Conservation (phyloP, 805 yeast species). For the Maudiozyma saulgeensis region DNA sequence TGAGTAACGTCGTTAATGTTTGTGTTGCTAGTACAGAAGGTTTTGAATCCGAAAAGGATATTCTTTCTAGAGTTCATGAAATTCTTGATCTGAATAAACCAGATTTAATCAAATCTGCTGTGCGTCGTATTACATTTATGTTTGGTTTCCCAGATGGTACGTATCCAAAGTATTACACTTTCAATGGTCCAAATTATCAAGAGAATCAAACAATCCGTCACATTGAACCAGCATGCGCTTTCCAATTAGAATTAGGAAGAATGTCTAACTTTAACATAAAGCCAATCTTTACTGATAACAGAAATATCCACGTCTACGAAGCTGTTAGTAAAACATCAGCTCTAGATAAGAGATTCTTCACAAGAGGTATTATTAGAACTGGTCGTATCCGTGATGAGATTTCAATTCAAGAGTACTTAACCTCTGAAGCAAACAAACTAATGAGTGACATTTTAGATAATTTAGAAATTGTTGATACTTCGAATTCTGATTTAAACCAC, state of each 20-base stretch:
- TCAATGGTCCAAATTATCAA: constrained; percentile 73
- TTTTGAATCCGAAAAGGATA: constrained; percentile 57
- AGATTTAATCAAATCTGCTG: constrained; percentile 57
- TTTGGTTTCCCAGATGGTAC: constrained; percentile 75
- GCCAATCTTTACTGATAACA: constrained; percentile 91
- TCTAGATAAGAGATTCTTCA: constrained; percentile 89
- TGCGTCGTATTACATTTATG: constrained; percentile 90
- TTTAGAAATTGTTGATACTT: constrained; percentile 84
- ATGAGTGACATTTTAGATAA: constrained; percentile 95
- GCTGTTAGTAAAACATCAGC: constrained; percentile 91
- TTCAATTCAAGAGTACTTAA: constrained; percentile 84
- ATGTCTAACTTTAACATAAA: constrained; percentile 89
- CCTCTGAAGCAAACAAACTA: constrained; percentile 91
- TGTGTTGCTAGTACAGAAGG: constrained; percentile 69
- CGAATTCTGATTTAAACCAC: constrained; percentile 92
- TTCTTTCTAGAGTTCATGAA: constrained; percentile 53
- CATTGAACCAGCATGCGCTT: constrained; percentile 96
- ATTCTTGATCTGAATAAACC: constrained; percentile 59
- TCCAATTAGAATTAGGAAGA: constrained; percentile 91
- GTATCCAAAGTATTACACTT: constrained; percentile 93
- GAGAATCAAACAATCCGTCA: constrained; percentile 95
- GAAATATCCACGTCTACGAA: constrained; percentile 95
- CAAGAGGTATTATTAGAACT: constrained; percentile 94
- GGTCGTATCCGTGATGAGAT: constrained; percentile 91
- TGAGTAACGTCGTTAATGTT: constrained; percentile 76